Evolutionary conservation across 75 land plant genomes (phyloP).

Genomic region (Sequoiadendron giganteum): DNA sequence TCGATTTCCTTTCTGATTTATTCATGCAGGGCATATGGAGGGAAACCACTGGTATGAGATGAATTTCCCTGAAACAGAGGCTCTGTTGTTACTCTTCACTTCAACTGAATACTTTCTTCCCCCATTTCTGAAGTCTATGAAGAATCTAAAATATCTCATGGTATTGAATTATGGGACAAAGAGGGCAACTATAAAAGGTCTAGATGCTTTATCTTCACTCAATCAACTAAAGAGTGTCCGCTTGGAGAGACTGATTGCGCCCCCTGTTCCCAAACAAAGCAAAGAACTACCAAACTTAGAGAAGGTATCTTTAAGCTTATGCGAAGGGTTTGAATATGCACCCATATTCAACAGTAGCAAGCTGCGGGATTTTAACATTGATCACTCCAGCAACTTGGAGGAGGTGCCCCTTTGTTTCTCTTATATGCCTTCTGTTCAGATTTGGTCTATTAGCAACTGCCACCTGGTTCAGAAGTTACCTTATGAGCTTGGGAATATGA

Average conservation of each 20-base stretch:
- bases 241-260: slow-evolving; percentile 38
- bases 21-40: slow-evolving; percentile 43
- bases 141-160: slow-evolving; percentile 41
- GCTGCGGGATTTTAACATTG: too few relatives aligned
- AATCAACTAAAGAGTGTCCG: slow-evolving; percentile 45
- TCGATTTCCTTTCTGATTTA: not conserved
- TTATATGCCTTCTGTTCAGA: too few relatives aligned
- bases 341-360: too few relatives aligned
- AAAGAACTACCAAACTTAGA: too few relatives aligned
- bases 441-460: too few relatives aligned
- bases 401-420: too few relatives aligned
- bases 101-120: slow-evolving; percentile 43
- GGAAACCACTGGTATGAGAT: slow-evolving; percentile 46
- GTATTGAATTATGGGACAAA: slow-evolving; percentile 30
- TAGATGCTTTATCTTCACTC: slow-evolving; percentile 29
- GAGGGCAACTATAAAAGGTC: slow-evolving; percentile 23
- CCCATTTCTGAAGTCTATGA: slow-evolving; percentile 42
- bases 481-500: too few relatives aligned
- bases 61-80: slow-evolving; percentile 53
- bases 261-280: slow-evolving; percentile 2
- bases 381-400: too few relatives aligned
- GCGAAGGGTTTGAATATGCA: too few relatives aligned
- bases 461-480: too few relatives aligned
- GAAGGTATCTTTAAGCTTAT: too few relatives aligned
- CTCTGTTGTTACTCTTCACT: slow-evolving; percentile 45